phyloP scores from a whole-genome alignment of 345 rosid species.

The Cardamine resedifolia region DNA sequence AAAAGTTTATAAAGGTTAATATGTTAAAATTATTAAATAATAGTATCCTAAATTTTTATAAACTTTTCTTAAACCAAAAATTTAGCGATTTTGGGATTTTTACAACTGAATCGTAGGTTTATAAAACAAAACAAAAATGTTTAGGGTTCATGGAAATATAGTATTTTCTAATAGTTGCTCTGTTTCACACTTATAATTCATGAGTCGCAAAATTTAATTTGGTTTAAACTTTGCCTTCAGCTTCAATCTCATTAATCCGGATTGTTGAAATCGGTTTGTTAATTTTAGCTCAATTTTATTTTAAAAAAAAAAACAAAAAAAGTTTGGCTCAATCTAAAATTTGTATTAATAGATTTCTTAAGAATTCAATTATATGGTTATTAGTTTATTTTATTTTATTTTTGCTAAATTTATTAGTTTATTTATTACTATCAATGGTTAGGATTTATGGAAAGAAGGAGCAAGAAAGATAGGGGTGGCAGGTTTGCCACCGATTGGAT shows the following conservation, averaged over 20 bases:
- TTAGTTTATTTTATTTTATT: no score
- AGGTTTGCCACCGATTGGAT: conserved; percentile 77
- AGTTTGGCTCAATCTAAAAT: no score
- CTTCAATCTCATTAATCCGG: background rate
- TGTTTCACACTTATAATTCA: background rate
- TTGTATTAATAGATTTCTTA: background rate
- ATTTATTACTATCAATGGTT: conserved; percentile 2
- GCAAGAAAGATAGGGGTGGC: conserved; percentile 48
- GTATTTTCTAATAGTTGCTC: background rate
- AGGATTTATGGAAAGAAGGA: conserved; percentile 66
- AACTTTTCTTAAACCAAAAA: background rate
- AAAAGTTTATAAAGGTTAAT: background rate
- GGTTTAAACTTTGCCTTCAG: background rate
- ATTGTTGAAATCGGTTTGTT: background rate
- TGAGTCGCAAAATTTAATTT: background rate
- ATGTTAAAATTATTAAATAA: no score
- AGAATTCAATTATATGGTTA: no score
- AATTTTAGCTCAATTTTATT: background rate
- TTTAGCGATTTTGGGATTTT: background rate
- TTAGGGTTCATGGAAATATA: background rate
- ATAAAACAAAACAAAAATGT: background rate
- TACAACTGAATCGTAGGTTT: background rate
- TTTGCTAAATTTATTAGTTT: no score
- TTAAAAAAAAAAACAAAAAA: no score
- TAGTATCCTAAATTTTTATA: background rate